Conservation (phyloP, 306 rosid genomes). For the Amphicarpaea edgeworthii region DNA sequence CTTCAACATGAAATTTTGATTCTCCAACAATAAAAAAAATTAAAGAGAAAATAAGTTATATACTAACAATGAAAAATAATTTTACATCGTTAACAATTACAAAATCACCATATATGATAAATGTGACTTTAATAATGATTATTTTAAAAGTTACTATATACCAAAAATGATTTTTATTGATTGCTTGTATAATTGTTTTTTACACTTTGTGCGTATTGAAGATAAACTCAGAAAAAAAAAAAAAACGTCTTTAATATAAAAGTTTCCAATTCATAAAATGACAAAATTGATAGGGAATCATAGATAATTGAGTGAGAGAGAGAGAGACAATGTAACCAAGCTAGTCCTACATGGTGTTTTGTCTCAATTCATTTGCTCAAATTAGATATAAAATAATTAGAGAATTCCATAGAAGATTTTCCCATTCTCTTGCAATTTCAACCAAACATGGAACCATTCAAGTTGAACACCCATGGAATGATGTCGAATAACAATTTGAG, state of each 20-base stretch:
- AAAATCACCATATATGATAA: no score
- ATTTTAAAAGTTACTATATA: no score
- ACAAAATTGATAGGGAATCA: not conserved
- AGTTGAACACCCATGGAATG: not conserved
- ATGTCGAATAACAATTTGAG: not conserved
- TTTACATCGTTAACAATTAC: no score
- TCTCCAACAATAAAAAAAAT: not conserved
- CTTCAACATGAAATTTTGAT: no score
- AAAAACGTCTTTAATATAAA: not conserved
- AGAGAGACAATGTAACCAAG: not conserved
- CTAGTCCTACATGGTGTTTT: not conserved
- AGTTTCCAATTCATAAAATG: not conserved
- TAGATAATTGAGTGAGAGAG: not conserved
- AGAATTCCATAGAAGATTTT: not conserved
- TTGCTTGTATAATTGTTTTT: no score
- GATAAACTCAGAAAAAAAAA: no score
- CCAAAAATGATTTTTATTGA: no score
- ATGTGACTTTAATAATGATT: no score
- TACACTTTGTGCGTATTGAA: no score
- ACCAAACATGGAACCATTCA: not conserved
- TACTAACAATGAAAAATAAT: no score
- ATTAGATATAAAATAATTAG: not conserved
- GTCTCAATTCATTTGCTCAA: not conserved
- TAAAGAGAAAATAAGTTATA: no score
- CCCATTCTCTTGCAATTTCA: not conserved